Evolutionary conservation across 768 basidiomycete species (phyloP).

Genomic region (Tylopilus vinaceipallidus): DNA sequence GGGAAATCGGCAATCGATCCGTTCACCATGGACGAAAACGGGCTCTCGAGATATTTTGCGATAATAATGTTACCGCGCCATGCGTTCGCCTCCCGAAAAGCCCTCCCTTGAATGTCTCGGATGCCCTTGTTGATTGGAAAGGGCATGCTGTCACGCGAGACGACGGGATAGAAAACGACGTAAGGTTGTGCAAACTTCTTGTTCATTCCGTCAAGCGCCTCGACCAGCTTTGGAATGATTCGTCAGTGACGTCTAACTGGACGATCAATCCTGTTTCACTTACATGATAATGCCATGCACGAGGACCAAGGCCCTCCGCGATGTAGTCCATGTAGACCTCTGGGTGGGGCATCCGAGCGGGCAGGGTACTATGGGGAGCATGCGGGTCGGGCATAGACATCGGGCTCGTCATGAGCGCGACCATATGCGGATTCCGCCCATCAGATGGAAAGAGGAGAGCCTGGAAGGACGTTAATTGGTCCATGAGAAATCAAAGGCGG

Average conservation of each 20-base stretch:
- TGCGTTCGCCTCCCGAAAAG: constrained; percentile 59
- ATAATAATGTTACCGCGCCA: constrained; percentile 83
- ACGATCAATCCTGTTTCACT: constrained; percentile 21
- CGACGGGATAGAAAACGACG: constrained; percentile 73
- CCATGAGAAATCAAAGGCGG: constrained; percentile 44
- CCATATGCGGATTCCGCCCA: constrained; percentile 69
- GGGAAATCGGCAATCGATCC: constrained; percentile 85
- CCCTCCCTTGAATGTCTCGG: constrained; percentile 66
- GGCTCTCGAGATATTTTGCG: constrained; percentile 59
- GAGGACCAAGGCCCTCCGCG: constrained; percentile 64
- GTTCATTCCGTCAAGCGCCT: constrained; percentile 78
- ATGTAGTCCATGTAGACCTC: constrained; percentile 87
- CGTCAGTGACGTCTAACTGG: constrained; percentile 18
- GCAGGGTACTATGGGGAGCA: constrained; percentile 42
- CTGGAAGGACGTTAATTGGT: constrained; percentile 59
- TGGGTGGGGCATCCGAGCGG: constrained; percentile 73
- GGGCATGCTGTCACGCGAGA: constrained; percentile 78
- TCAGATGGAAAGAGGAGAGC: constrained; percentile 80
- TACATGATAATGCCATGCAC: constrained; percentile 75
- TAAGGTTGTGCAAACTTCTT: constrained; percentile 77
- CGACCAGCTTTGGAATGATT: constrained; percentile 51
- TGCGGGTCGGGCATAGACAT: constrained; percentile 43
- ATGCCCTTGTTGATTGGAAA: constrained; percentile 79
- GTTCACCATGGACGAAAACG: constrained; percentile 56
- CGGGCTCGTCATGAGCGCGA: constrained; percentile 73